phyloP scores from a whole-genome alignment of 495 filamentous ascomycete species.

The Immersiella caudata region DNA sequence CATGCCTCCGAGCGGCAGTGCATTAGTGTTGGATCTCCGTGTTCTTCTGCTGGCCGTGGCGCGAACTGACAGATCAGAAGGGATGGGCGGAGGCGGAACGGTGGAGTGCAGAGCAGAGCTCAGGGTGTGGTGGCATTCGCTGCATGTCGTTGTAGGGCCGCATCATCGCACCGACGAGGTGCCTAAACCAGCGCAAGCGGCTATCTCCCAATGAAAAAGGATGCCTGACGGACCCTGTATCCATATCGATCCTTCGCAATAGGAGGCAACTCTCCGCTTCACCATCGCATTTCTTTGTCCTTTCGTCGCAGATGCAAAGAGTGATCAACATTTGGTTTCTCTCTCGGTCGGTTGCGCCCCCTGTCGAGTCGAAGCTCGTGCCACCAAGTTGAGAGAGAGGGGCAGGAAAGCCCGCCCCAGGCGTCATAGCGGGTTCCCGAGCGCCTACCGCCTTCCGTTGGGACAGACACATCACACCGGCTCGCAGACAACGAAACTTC shows the following conservation, averaged over 20 bases:
- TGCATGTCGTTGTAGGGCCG: conserved; percentile 12
- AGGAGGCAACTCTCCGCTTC: neutral
- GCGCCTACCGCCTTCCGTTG: conserved; percentile 16
- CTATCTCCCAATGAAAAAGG: conserved; percentile 19
- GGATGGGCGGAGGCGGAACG: neutral
- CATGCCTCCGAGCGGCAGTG: conserved; percentile 8
- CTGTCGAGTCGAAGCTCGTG: neutral
- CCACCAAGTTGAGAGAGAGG: neutral
- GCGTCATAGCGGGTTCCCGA: conserved; percentile 18
- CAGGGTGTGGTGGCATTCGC: neutral
- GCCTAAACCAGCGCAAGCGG: conserved; percentile 21
- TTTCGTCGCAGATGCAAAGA: neutral
- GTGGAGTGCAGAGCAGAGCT: neutral
- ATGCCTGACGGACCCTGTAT: neutral
- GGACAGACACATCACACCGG: neutral
- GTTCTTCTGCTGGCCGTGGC: neutral
- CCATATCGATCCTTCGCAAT: neutral
- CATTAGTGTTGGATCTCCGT: conserved; percentile 1
- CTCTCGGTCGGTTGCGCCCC: neutral
- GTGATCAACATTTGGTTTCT: neutral
- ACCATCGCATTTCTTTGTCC: neutral
- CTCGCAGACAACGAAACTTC: neutral
- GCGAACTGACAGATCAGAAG: neutral
- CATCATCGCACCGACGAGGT: conserved; percentile 1
- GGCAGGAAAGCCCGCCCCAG: conserved; percentile 9